These are phyloP conservation scores for Solanum tacnaense DNA, from an alignment of 257 asterid genomes.

Conservation along the genomic window DNA sequence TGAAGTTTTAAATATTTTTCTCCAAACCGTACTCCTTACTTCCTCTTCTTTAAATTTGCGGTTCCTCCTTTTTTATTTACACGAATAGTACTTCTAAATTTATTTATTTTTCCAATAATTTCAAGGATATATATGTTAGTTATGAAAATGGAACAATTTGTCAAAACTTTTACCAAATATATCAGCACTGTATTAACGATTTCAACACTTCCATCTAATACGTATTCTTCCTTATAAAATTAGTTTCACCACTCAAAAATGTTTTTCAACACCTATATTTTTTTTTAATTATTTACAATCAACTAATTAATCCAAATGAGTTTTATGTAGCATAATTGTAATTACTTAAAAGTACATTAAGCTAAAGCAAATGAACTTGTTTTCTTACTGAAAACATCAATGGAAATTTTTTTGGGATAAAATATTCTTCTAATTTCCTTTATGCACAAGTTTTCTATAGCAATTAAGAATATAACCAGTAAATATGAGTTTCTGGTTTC, in stretches of 20 bases:
- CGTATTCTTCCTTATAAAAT: background rate
- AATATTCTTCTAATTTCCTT: background rate
- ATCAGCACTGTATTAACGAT: background rate
- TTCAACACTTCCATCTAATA: background rate
- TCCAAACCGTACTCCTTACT: background rate
- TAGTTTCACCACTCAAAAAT: background rate
- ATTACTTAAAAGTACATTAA: background rate
- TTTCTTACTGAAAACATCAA: background rate
- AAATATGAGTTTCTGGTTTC: background rate
- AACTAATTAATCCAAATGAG: background rate
- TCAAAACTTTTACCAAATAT: too few relatives aligned
- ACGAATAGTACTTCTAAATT: too few relatives aligned
- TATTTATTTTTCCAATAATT: background rate
- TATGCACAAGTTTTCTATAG: background rate
- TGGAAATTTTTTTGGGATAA: background rate
- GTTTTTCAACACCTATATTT: background rate
- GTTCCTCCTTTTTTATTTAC: background rate
- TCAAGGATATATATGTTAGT: background rate
- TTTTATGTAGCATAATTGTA: background rate
- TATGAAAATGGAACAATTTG: background rate
- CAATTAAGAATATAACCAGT: background rate
- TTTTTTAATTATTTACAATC: background rate
- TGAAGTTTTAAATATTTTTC: background rate
- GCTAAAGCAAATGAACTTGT: background rate
- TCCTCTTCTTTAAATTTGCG: background rate